These are phyloP conservation scores for Cordyceps cicadae DNA, from an alignment of 2,329 filamentous ascomycete species.

Conservation along the genomic window DNA sequence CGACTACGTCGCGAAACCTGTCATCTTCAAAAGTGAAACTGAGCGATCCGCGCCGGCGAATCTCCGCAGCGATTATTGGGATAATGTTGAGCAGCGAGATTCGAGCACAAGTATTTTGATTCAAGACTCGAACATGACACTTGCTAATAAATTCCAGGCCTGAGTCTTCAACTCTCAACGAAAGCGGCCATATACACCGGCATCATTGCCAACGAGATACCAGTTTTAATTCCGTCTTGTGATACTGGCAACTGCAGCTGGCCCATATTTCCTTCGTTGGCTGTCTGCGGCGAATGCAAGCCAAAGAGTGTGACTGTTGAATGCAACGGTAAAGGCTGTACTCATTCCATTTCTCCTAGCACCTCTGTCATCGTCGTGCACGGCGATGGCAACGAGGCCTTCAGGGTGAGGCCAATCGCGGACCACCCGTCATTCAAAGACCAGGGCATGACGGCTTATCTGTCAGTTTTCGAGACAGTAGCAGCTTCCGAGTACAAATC, in stretches of 20 bases:
- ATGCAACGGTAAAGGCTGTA: conserved; percentile 21
- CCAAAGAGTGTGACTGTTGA: conserved; percentile 11
- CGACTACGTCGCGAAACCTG: conserved; percentile 22
- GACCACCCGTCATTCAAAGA: conserved; percentile 13
- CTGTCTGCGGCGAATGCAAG: conserved; percentile 27
- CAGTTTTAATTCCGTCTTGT: conserved; percentile 21
- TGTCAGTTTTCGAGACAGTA: conserved; percentile 29
- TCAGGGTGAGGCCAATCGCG: conserved; percentile 22
- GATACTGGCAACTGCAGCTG: conserved; percentile 27
- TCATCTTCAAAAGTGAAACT: conserved; percentile 14
- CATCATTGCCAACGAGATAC: conserved; percentile 24
- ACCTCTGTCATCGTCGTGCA: conserved; percentile 20
- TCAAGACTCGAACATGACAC: not conserved
- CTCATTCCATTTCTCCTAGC: conserved; percentile 22
- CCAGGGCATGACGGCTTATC: conserved; percentile 17
- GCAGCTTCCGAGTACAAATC: conserved; percentile 19
- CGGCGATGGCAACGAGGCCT: conserved; percentile 19
- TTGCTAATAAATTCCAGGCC: conserved; percentile 11
- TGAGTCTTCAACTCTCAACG: conserved; percentile 24
- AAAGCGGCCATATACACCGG: conserved; percentile 31
- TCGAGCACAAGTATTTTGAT: conserved; percentile 1
- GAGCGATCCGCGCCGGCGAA: conserved; percentile 19
- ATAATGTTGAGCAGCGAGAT: conserved; percentile 22
- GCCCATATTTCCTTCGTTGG: conserved; percentile 28
- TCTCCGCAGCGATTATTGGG: conserved; percentile 28